A percentile compares a stretch with the other conserved stretches of the same genome.
phyloP scores from a whole-genome alignment of 164 flowering plant genomes.

The Cinnamomum chago region DNA sequence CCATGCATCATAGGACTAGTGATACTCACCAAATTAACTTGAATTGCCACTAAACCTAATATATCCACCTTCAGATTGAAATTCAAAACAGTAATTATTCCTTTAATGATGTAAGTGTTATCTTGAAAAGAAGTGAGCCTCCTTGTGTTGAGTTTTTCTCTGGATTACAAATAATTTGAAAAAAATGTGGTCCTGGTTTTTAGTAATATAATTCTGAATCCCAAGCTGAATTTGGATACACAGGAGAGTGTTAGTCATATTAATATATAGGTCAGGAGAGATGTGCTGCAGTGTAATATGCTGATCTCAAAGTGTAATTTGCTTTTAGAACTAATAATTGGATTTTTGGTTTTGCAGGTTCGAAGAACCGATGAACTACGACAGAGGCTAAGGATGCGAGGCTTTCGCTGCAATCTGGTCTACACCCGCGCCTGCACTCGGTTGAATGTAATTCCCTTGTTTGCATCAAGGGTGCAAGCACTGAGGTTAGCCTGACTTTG shows the following conservation, averaged over 20 bases:
- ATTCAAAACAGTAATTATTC: too few relatives aligned
- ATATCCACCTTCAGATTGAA: too few relatives aligned
- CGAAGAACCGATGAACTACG: constrained; percentile 48
- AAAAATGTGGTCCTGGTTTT: too few relatives aligned
- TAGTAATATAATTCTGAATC: too few relatives aligned
- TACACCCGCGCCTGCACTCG: constrained; percentile 56
- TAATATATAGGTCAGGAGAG: neutral
- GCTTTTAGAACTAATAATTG: neutral
- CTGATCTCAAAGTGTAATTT: neutral
- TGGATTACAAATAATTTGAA: too few relatives aligned
- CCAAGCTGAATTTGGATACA: too few relatives aligned
- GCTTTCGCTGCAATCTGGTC: constrained; percentile 68
- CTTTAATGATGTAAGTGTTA: too few relatives aligned
- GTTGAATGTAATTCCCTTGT: constrained; percentile 65
- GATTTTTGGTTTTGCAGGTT: constrained; percentile 28
- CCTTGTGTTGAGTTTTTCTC: neutral
- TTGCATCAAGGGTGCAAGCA: constrained; percentile 72
- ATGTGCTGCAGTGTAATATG: neutral
- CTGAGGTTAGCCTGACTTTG: constrained; percentile 40
- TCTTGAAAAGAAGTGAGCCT: neutral
- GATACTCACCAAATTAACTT: too few relatives aligned
- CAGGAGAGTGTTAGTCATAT: too few relatives aligned
- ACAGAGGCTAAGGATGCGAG: constrained; percentile 77
- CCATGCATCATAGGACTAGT: too few relatives aligned
- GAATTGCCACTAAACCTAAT: too few relatives aligned